These are phyloP conservation scores for Plantago elongata DNA, from an alignment of 257 asterid genomes.

Conservation along the genomic window DNA sequence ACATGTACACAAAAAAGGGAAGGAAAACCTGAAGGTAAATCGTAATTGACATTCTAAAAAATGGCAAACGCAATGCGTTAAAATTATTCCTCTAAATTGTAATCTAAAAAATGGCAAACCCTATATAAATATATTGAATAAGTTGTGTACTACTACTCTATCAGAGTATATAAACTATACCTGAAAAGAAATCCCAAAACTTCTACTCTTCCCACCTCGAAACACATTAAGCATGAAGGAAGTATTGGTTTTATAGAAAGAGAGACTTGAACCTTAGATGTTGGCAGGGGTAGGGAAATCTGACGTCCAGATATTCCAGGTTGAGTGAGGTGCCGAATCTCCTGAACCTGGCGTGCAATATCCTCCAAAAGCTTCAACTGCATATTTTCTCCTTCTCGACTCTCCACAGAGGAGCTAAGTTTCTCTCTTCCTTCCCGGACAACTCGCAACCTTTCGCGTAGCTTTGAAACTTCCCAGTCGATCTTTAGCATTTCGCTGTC, in stretches of 20 bases:
- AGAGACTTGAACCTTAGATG: constrained; percentile 46
- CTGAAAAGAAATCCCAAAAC: too few relatives aligned
- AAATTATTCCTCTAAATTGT: too few relatives aligned
- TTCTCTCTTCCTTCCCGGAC: constrained; percentile 77
- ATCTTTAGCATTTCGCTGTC: constrained; percentile 57
- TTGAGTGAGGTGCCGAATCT: constrained; percentile 40
- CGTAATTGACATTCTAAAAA: too few relatives aligned
- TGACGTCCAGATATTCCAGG: constrained; percentile 51
- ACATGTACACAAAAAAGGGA: too few relatives aligned
- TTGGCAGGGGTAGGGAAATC: constrained; percentile 60
- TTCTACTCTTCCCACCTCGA: too few relatives aligned
- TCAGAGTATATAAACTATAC: too few relatives aligned
- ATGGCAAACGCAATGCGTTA: too few relatives aligned
- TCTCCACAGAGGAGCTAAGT: constrained; percentile 52
- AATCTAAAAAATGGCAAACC: too few relatives aligned
- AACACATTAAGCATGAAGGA: too few relatives aligned
- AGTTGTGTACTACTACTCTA: too few relatives aligned
- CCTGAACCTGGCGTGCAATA: constrained; percentile 57
- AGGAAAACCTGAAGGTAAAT: too few relatives aligned
- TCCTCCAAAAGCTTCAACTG: constrained; percentile 72
- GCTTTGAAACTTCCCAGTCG: constrained; percentile 54
- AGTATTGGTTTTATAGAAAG: background rate
- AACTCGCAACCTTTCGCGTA: constrained; percentile 54
- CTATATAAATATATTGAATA: too few relatives aligned
- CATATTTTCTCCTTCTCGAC: constrained; percentile 39